These are phyloP conservation scores for Erysimum cheiranthoides DNA, from an alignment of 345 rosid genomes.

Conservation along the genomic window DNA sequence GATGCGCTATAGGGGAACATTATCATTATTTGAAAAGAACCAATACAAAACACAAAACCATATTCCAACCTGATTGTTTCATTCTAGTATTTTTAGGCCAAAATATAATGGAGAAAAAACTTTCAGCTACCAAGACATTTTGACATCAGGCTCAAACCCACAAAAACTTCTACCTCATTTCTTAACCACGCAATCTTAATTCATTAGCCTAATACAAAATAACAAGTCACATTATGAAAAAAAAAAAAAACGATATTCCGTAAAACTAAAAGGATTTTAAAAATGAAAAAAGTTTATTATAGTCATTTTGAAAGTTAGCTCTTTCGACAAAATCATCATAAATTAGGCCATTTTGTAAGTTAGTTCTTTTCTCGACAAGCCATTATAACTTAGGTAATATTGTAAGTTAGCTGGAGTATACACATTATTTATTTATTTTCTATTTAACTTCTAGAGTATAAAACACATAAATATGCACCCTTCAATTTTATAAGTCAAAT, in stretches of 20 bases:
- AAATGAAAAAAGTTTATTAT: background rate
- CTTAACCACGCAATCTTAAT: background rate
- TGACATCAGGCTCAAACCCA: background rate
- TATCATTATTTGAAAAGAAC: conserved; percentile 35
- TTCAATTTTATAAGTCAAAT: background rate
- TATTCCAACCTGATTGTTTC: background rate
- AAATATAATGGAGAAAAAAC: background rate
- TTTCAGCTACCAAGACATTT: background rate
- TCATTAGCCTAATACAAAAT: background rate
- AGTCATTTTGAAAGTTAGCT: background rate
- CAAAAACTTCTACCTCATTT: background rate
- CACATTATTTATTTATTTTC: background rate
- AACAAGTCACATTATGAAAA: background rate
- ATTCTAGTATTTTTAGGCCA: background rate
- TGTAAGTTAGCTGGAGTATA: conserved; percentile 15
- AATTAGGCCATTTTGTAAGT: conserved; percentile 31
- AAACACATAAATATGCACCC: background rate
- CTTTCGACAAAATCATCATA: conserved; percentile 31
- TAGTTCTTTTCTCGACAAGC: conserved; percentile 22
- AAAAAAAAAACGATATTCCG: background rate
- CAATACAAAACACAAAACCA: background rate
- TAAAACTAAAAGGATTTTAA: background rate
- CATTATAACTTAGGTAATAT: conserved; percentile 29
- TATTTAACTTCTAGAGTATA: background rate
- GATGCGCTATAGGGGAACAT: conserved; percentile 32